phyloP scores from a whole-genome alignment of 345 rosid species.

The Tarenaya hassleriana region DNA sequence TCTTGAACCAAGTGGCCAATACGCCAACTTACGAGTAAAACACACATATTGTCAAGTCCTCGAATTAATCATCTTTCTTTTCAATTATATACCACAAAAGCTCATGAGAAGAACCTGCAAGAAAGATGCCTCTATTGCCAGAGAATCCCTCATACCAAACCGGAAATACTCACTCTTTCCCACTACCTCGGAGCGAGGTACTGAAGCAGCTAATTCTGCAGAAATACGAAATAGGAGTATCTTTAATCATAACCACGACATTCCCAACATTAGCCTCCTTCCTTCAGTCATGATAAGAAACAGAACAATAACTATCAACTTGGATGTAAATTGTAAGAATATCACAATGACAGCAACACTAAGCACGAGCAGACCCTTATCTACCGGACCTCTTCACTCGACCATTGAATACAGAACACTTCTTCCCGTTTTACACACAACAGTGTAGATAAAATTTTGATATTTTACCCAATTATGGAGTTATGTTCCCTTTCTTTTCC shows the following conservation, averaged over 20 bases:
- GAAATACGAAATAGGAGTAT: slow-evolving; percentile 23
- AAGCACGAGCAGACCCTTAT: no score
- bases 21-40: not conserved
- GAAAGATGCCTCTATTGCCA: slow-evolving; percentile 88
- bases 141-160: slow-evolving; percentile 95
- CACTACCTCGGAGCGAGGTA: slow-evolving; percentile 74
- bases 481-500: not conserved
- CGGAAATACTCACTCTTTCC: slow-evolving; percentile 90
- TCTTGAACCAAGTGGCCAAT: not conserved
- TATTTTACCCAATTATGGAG: no score
- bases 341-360: no score
- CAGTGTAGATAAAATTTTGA: no score
- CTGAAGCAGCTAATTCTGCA: slow-evolving; percentile 84
- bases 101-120: slow-evolving; percentile 55
- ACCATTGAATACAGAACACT: no score
- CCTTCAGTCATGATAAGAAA: no score
- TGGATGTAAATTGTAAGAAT: no score
- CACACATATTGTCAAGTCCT: not conserved
- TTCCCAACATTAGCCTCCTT: no score
- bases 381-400: no score
- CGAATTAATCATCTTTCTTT: not conserved
- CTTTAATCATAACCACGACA: not conserved
- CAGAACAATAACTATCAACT: no score
- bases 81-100: not conserved
- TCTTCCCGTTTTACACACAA: no score